Evolutionary conservation across 345 rosid species (phyloP).

Genomic region (Citrus glauca): DNA sequence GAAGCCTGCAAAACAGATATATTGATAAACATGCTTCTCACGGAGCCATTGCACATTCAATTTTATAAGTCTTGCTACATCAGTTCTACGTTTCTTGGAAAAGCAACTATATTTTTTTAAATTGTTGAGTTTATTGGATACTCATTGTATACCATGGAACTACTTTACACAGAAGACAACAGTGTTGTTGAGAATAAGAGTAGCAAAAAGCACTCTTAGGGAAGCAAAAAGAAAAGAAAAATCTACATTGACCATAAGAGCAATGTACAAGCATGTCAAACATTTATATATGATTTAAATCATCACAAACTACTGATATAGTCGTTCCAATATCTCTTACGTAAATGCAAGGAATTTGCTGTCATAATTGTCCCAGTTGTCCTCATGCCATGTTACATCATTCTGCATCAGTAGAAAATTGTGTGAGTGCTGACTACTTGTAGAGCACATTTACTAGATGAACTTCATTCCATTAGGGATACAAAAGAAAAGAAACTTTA

Average conservation of each 20-base stretch:
- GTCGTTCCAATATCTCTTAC: conserved; percentile 31
- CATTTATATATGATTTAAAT: not conserved
- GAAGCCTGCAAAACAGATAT: conserved; percentile 53
- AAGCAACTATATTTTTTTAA: not conserved
- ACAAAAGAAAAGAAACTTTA: conserved; percentile 17
- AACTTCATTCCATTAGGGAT: not conserved
- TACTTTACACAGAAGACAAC: not conserved
- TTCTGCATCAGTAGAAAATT: conserved; percentile 32
- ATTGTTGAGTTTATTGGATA: not conserved
- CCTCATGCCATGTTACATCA: conserved; percentile 95
- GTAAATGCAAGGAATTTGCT: conserved; percentile 97
- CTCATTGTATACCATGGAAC: not conserved
- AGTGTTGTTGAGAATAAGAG: not conserved
- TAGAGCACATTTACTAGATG: not conserved
- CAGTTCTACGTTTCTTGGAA: not conserved
- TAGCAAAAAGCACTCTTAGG: not conserved
- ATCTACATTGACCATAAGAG: not conserved
- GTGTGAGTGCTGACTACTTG: not conserved
- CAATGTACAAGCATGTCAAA: not conserved
- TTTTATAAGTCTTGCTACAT: not conserved
- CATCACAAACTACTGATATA: not conserved
- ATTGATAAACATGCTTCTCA: not conserved
- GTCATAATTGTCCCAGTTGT: conserved; percentile 75
- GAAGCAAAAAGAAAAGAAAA: not conserved
- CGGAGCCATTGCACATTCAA: not conserved